Conservation (phyloP, 164 flowering plant genomes). For the Nelumbo lutea region DNA sequence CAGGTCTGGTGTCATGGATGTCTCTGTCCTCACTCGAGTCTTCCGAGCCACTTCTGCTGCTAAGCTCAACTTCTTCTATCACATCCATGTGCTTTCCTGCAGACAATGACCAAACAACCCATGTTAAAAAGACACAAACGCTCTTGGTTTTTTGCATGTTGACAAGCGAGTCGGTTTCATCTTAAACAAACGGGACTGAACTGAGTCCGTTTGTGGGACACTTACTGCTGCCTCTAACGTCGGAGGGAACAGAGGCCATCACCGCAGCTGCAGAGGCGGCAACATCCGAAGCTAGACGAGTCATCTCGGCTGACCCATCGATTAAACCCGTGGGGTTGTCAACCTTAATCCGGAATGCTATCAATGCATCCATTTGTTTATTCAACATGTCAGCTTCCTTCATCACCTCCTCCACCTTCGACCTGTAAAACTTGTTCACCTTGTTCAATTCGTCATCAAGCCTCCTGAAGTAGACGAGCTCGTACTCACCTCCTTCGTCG, state of each 20-base stretch:
- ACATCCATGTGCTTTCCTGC: conserved; percentile 22
- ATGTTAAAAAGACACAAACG: no score
- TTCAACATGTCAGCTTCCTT: conserved; percentile 53
- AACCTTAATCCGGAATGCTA: not conserved
- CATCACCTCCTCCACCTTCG: conserved; percentile 46
- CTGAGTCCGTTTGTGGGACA: not conserved
- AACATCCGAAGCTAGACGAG: not conserved
- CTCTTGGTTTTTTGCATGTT: no score
- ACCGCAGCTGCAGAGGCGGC: conserved; percentile 18
- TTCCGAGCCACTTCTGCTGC: conserved; percentile 6
- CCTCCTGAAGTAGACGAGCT: conserved; percentile 47
- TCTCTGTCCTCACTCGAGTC: conserved; percentile 12
- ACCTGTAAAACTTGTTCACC: conserved; percentile 47
- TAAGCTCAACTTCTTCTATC: conserved; percentile 25
- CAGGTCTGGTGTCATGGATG: not conserved
- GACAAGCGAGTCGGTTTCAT: no score
- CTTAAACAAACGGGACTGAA: no score
- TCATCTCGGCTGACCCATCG: not conserved
- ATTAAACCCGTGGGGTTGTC: not conserved
- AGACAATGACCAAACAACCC: no score
- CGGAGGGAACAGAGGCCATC: conserved; percentile 24
- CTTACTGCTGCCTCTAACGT: conserved; percentile 25
- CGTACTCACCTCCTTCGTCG: conserved; percentile 54
- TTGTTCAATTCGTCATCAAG: conserved; percentile 77
- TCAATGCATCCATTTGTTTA: conserved; percentile 63